phyloP scores from a whole-genome alignment of 805 yeast genomes.

The Yarrowia keelungensis region DNA sequence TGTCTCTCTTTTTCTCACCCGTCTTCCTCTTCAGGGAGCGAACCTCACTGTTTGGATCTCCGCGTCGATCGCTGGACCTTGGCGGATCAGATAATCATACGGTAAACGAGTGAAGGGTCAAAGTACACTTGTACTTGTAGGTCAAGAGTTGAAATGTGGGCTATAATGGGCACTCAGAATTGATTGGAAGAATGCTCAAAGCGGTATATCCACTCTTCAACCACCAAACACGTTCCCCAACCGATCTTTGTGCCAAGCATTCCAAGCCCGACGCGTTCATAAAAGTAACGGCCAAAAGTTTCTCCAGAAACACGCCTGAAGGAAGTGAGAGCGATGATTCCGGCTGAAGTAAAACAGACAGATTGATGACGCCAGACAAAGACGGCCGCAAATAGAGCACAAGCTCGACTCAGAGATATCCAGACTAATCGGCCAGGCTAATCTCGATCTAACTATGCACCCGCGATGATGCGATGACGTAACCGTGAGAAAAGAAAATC shows the following conservation, averaged over 20 bases:
- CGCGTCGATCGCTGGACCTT: not conserved
- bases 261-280: not conserved
- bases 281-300: not conserved
- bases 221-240: no score
- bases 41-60: constrained; percentile 3
- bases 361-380: not conserved
- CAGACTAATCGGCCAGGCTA: no score
- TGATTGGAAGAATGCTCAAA: not conserved
- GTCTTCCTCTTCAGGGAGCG: not conserved
- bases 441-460: not conserved
- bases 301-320: not conserved
- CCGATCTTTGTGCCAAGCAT: constrained; percentile 5
- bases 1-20: not conserved
- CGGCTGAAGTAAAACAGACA: not conserved
- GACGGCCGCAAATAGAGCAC: not conserved
- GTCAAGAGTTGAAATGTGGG: not conserved
- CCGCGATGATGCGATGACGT: not conserved
- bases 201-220: no score
- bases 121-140: no score
- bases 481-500: no score
- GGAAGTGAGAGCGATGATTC: not conserved
- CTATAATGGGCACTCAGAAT: not conserved
- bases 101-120: not conserved
- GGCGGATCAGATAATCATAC: constrained; percentile 1
- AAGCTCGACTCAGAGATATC: no score